Evolutionary conservation across 2,329 filamentous ascomycete genomes (phyloP), one percentile per base, ranked within the genome.

Genomic region (Zasmidium angulare): DNA sequence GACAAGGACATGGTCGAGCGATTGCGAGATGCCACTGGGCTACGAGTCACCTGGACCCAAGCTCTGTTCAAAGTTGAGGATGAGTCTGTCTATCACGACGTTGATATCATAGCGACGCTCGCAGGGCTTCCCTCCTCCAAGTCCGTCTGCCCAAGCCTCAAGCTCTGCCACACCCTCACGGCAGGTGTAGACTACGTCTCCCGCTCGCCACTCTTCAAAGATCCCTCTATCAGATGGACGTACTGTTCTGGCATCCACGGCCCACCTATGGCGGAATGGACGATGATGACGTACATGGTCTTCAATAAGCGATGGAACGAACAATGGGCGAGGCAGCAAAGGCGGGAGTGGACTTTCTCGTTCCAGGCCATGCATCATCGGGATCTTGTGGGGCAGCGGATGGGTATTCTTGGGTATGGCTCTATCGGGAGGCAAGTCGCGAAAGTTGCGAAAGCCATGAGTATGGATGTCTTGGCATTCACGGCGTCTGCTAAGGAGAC

Each of bases 381-480:
- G 54, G 85, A 88, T 67, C 77, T 79, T 50, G 83, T 84, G 0
- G 82, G 82, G 0, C 81, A 82, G 68, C 75, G 80, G 22, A 75
- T 88, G 1, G 85, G 84, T 0, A 81, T 87, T 14, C 66, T 85
- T 9, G 84, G 84, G 0, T 86, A 86, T 63, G 84, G 84, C 9
- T 82, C 80, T 66, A 86, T 86, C 62, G 84, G 84, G 17, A 75
- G 84, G 58, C 83, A 86, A 71, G 80, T 68, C 21, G 69, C 56
- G 31, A 57, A 66, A 9, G 64, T 68, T 26, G 68, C 62, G 14
- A 60, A 64, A 26, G 65, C 66, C 10, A 53, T 70, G 80, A 89
- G 89, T 23, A 86, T 90, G 81, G 79, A 84, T 21, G 82, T 92
- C 0, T 81, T 90, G 70, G 89, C 89, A 0, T 91, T 88, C 76